phyloP scores from a whole-genome alignment of 2,329 filamentous ascomycete genomes.

The Aureobasidium mangrovei region DNA sequence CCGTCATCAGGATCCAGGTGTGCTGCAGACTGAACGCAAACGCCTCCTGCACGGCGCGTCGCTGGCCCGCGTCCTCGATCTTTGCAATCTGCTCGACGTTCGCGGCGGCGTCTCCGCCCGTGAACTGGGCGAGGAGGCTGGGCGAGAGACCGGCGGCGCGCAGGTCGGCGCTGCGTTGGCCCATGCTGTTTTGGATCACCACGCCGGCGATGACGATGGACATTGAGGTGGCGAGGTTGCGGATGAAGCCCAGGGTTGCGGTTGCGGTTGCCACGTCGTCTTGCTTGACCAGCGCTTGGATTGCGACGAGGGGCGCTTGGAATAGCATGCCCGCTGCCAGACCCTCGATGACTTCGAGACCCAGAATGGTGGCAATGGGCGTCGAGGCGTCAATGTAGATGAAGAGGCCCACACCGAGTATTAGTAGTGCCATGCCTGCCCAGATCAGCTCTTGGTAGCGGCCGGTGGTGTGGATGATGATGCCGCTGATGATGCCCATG shows the following conservation, averaged over 20 bases:
- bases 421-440: slow-evolving; percentile 34
- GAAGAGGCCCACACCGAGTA: slow-evolving; percentile 41
- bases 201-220: slow-evolving; percentile 43
- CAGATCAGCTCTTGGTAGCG: slow-evolving; percentile 41
- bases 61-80: slow-evolving; percentile 32
- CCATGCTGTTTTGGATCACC: slow-evolving; percentile 41
- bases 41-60: slow-evolving; percentile 35
- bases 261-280: slow-evolving; percentile 44
- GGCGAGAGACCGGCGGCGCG: slow-evolving; percentile 18
- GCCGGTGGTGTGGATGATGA: slow-evolving; percentile 44
- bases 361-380: slow-evolving; percentile 35
- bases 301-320: slow-evolving; percentile 46
- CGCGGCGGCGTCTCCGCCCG: slow-evolving; percentile 38
- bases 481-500: slow-evolving; percentile 37
- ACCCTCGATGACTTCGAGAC: slow-evolving; percentile 43
- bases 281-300: slow-evolving; percentile 45
- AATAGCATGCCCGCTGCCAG: slow-evolving; percentile 46
- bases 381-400: slow-evolving; percentile 33
- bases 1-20: slow-evolving; percentile 42
- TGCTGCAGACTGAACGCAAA: slow-evolving; percentile 43
- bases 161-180: slow-evolving; percentile 10
- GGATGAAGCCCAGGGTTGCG: slow-evolving; percentile 42
- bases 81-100: slow-evolving; percentile 36
- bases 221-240: slow-evolving; percentile 37
- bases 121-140: slow-evolving; percentile 28